Base-by-base conservation (phyloP, 1,284 basidiomycete genomes). In the Takashimella tepidaria region DNA sequence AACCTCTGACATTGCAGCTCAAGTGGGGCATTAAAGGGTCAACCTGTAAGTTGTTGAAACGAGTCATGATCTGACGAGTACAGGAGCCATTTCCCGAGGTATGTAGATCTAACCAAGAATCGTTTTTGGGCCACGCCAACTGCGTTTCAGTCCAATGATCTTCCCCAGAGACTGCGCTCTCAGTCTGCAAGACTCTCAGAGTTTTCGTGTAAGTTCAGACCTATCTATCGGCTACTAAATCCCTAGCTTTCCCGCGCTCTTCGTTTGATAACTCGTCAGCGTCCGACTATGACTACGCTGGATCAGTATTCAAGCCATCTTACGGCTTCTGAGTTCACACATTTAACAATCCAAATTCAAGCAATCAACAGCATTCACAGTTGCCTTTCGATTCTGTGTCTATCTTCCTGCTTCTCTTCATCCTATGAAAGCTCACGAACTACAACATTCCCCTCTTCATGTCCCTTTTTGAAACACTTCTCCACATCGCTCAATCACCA, bases 21-120 rank as follows among this genome's bases (percentile, higher is more conserved):
- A 16, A 61, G 54, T 41, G 72, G 72, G 8, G 27, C 65, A 0
- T 51, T 59, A 47, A 64, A 68, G 49, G 72, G 72, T n/a, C 47
- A 61, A 45, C 63, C 64, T 4, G 67, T 69, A 41, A 62, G 67
- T 57, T 56, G 31, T 44, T 45, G 13, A n/a, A n/a, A 22, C 48
- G 16, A 5, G 42, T 25, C 12, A 22, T 23, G 24, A 5, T 19
- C 24, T 20, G 1, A 37, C 31, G 16, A 37, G 10, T 41, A n/a
- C n/a, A 67, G 66, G 64, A 68, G 46, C 65, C 67, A n/a, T 68
- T 68, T 53, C 67, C 67, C 1, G 57, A 53, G 26, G 65, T 68
- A 27, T 45, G 61, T 41, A n/a, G n/a, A n/a, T n/a, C n/a, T n/a
- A n/a, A n/a, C n/a, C n/a, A n/a, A n/a, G n/a, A n/a, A n/a, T n/a